Evolutionary conservation across 352 stramenopile species (phyloP).

Genomic region (Globisporangium splendens): DNA sequence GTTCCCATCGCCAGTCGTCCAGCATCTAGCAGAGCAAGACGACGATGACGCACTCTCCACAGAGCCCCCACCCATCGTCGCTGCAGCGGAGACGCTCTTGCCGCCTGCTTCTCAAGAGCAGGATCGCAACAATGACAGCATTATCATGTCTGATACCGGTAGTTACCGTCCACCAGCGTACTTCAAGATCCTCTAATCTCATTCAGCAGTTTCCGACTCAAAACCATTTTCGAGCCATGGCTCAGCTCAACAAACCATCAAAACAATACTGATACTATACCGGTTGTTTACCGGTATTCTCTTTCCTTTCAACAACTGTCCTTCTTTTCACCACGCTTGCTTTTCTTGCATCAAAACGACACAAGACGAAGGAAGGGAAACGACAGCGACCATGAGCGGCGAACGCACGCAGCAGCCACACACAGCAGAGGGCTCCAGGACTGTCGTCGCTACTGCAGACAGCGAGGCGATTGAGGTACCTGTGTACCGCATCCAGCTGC

Average conservation of each 20-base stretch:
- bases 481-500: constrained; percentile 72
- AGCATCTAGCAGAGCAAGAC: neutral
- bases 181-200: constrained; percentile 10
- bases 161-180: constrained; percentile 13
- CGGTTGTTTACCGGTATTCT: constrained; percentile 6
- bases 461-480: constrained; percentile 15
- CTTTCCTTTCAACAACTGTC: neutral
- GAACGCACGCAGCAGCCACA: constrained; percentile 21
- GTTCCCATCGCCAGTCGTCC: neutral
- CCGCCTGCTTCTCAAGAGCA: neutral
- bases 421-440: constrained; percentile 17
- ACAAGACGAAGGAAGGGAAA: neutral
- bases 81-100: constrained; percentile 7
- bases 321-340: too few relatives aligned
- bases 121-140: neutral
- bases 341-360: neutral
- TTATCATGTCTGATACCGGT: neutral
- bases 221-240: neutral
- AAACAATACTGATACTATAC: constrained; percentile 15
- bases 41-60: neutral
- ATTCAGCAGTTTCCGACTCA: neutral
- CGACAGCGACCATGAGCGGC: neutral
- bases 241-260: neutral
- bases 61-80: neutral
- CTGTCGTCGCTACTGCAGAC: constrained; percentile 18